A percentile compares a stretch with the other conserved stretches of the same genome.
phyloP scores from a whole-genome alignment of 1,284 basidiomycete genomes.

The Paramarasmius palmivorus region DNA sequence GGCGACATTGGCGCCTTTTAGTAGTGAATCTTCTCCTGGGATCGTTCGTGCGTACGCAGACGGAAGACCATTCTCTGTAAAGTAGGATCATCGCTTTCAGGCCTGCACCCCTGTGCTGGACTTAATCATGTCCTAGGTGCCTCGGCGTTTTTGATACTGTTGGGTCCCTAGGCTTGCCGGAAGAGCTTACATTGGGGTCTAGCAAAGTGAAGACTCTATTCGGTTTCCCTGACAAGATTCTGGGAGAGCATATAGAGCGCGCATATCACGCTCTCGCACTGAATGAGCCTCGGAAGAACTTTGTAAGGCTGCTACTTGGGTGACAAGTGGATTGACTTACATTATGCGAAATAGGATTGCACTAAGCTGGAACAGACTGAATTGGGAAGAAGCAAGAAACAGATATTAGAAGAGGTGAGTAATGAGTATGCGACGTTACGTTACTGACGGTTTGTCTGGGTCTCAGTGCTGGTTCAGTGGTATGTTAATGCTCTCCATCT shows the following conservation, averaged over 20 bases:
- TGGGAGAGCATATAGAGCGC: conserved; percentile 63
- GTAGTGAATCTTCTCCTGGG: conserved; percentile 46
- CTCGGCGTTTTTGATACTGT: conserved; percentile 76
- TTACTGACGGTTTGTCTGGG: not conserved
- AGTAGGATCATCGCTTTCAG: conserved; percentile 38
- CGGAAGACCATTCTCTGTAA: conserved; percentile 54
- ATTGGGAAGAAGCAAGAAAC: conserved; percentile 51
- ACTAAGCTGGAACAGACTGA: conserved; percentile 62
- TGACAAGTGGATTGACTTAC: not conserved
- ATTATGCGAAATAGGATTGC: conserved; percentile 43
- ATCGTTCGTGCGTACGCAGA: conserved; percentile 48
- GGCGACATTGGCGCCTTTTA: conserved; percentile 52
- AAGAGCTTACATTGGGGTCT: conserved; percentile 50
- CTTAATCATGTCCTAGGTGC: conserved; percentile 42
- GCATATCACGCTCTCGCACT: conserved; percentile 70
- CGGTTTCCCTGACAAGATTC: conserved; percentile 57
- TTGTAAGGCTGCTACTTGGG: conserved; percentile 42
- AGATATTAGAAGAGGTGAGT: conserved; percentile 61
- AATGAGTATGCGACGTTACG: conserved; percentile 5
- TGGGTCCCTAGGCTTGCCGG: conserved; percentile 65
- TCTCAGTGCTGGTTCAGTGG: conserved; percentile 71
- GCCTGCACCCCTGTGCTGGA: not conserved
- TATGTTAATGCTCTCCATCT: conserved; percentile 24
- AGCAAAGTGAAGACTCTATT: conserved; percentile 49
- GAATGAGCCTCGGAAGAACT: conserved; percentile 64